phyloP scores from a whole-genome alignment of 1,139 yeast species.

The Trichomonascaceae sp. region DNA sequence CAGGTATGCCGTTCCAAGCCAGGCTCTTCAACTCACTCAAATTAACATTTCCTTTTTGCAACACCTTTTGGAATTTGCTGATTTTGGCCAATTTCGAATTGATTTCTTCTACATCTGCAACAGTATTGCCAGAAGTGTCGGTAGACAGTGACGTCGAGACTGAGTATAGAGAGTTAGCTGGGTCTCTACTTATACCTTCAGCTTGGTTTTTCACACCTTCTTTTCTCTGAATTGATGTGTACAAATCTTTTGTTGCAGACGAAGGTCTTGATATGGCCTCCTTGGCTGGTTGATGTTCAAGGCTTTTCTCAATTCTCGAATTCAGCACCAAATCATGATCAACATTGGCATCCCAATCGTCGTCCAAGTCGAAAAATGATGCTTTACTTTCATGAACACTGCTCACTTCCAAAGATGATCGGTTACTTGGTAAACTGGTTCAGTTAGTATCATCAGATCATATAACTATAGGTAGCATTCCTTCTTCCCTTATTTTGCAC shows the following conservation, averaged over 20 bases:
- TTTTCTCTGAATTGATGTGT: constrained; percentile 15
- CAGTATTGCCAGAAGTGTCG: constrained; percentile 23
- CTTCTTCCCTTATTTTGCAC: background rate
- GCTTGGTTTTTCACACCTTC: constrained; percentile 27
- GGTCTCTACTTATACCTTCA: constrained; percentile 36
- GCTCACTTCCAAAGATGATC: background rate
- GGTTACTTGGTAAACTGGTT: background rate
- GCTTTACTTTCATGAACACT: constrained; percentile 3
- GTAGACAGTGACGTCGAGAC: constrained; percentile 23
- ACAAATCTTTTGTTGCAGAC: constrained; percentile 20
- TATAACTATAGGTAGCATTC: background rate
- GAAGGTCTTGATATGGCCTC: constrained; percentile 4
- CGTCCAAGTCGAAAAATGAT: constrained; percentile 56
- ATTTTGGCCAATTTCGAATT: constrained; percentile 58
- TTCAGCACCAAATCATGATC: constrained; percentile 44
- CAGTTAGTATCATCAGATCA: background rate
- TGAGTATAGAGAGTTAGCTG: constrained; percentile 34
- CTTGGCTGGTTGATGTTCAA: constrained; percentile 27
- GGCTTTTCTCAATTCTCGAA: constrained; percentile 29
- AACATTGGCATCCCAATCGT: constrained; percentile 87
- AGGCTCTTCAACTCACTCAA: constrained; percentile 62
- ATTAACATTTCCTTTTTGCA: constrained; percentile 59
- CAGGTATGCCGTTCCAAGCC: constrained; percentile 94
- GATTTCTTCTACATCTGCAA: constrained; percentile 47
- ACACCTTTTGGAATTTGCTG: constrained; percentile 57